Base-by-base conservation (phyloP, 805 yeast genomes). In the Hanseniaspora pseudoguilliermondii region DNA sequence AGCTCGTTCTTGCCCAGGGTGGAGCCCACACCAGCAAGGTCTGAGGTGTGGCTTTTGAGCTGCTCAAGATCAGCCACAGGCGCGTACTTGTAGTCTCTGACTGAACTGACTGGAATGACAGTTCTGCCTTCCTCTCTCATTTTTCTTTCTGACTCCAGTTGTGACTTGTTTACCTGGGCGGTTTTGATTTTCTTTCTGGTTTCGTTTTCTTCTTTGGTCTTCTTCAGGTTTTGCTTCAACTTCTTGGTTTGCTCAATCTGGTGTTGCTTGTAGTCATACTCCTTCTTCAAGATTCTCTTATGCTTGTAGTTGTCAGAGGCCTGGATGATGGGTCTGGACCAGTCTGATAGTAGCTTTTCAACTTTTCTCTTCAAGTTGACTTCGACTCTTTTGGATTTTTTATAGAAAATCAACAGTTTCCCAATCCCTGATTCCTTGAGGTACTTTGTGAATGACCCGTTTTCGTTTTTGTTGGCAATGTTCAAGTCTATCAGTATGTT, bases 321-420 rank as follows among this genome's bases (percentile, higher is more conserved):
- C 62, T 95, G 95, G 77, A 93, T 86, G 59, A 93, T 88, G 47
- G 98, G 98, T 71, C 98, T 80, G 9, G 97, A 91, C 99, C 99
- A 93, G 68, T 89, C 95, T 27, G 96, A 96, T 61, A 93, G 84
- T 59, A 93, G 73, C 66, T 82, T 82, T 65, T 93, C 97, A 6
- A 96, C 97, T 41, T 83, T 76, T 66, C 95, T 82, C 68, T 91
- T 89, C 66, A 93, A 78, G 46, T 78, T 74, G 36, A 88, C 84
- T 69, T 95, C 97, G 16, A 95, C 95, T 64, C 91, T 80, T 65
- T 84, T 85, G 35, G 93, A 82, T 65, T 89, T 80, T 65, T 91
- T 96, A 71, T 93, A 93, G 65, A 90, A 93, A n/a, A 91, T 76
- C 62, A 93, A 79, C 27, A 93, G 87, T 69, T 90, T 88, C 20